These are phyloP conservation scores for Rhizopogon rudus DNA, from an alignment of 768 basidiomycete genomes.

Conservation along the genomic window DNA sequence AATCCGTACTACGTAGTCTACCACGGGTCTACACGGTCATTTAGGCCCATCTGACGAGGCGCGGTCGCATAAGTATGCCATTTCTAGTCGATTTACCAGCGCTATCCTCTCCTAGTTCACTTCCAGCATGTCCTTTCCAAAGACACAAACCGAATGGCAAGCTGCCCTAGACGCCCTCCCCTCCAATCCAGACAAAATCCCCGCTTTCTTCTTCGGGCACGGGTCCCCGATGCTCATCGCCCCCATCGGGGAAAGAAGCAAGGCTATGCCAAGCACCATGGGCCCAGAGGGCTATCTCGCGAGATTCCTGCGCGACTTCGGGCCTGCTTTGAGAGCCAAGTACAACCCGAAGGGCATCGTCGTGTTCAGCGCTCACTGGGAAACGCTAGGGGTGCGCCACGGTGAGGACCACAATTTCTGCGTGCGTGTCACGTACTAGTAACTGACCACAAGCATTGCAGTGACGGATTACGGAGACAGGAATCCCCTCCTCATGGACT, in stretches of 20 bases:
- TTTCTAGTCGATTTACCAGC: background rate
- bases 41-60: too few species aligned
- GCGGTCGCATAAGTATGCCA: too few species aligned
- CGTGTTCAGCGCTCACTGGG: slow-evolving; percentile 84
- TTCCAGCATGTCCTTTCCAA: slow-evolving; percentile 16
- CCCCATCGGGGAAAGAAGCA: too few species aligned
- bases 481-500: slow-evolving; percentile 73
- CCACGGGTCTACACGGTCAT: too few species aligned
- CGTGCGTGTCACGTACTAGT: background rate
- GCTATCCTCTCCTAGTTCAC: background rate
- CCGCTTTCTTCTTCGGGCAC: slow-evolving; percentile 74
- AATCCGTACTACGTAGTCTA: too few species aligned
- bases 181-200: slow-evolving; percentile 53
- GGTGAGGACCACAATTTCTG: slow-evolving; percentile 31
- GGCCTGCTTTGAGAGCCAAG: slow-evolving; percentile 56
- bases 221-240: slow-evolving; percentile 48
- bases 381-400: slow-evolving; percentile 52
- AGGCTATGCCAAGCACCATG: slow-evolving; percentile 12
- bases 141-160: slow-evolving; percentile 41
- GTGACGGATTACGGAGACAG: slow-evolving; percentile 76
- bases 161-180: slow-evolving; percentile 53
- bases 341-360: slow-evolving; percentile 77
- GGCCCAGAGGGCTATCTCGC: slow-evolving; percentile 54
- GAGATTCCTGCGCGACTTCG: slow-evolving; percentile 60
- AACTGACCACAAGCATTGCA: slow-evolving; percentile 17